Conservation (phyloP, 2,329 filamentous ascomycete genomes). For the Metarhizium guizhouense region DNA sequence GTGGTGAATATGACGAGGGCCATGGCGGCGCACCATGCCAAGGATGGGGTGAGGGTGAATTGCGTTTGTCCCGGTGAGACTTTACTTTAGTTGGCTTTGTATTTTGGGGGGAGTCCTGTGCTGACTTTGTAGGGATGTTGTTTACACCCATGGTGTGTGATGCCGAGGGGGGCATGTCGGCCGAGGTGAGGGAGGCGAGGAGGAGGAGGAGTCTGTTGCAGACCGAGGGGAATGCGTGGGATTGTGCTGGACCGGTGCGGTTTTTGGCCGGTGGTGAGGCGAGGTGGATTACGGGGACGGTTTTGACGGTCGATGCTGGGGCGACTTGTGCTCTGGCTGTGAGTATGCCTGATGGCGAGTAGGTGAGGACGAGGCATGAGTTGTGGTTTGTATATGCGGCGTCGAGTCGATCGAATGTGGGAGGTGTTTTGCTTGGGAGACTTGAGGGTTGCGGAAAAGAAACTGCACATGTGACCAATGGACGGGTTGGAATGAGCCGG, state of each 20-base stretch:
- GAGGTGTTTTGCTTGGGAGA: too few species aligned
- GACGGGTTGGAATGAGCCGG: too few species aligned
- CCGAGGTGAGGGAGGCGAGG: conserved; percentile 24
- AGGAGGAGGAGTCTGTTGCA: conserved; percentile 28
- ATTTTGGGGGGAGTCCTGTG: too few species aligned
- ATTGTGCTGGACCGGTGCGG: conserved; percentile 28
- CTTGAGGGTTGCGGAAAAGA: too few species aligned
- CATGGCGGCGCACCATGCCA: conserved; percentile 41
- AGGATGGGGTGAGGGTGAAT: conserved; percentile 37
- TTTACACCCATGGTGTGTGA: too few species aligned
- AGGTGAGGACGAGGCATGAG: too few species aligned
- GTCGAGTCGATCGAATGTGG: too few species aligned
- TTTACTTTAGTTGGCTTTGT: too few species aligned
- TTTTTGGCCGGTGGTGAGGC: conserved; percentile 32
- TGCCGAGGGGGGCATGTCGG: conserved; percentile 13
- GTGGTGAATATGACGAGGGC: conserved; percentile 42
- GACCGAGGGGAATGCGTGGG: conserved; percentile 35
- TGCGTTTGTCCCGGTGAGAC: conserved; percentile 29
- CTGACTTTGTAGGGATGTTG: too few species aligned
- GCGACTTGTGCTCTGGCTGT: too few species aligned
- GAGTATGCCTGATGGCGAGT: background rate
- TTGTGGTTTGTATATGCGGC: too few species aligned
- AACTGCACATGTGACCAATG: too few species aligned
- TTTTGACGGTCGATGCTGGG: conserved; percentile 13
- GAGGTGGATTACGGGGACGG: conserved; percentile 33